Conservation (phyloP, 148 eudicot genomes). For the Talinum fruticosum region DNA sequence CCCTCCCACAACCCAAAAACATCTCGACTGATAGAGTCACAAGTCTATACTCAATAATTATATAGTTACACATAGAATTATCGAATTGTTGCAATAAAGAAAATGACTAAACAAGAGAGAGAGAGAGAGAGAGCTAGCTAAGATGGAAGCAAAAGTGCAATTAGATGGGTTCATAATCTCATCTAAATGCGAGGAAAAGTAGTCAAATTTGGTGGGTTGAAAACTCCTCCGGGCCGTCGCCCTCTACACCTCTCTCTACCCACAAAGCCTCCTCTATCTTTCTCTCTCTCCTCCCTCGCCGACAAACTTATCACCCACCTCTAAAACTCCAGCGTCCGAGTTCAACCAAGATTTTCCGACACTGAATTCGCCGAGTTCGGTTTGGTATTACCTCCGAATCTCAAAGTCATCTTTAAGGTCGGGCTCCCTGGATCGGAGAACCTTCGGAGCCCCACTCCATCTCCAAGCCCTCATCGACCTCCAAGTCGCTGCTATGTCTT, state of each 20-base stretch:
- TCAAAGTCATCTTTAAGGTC: slow-evolving; percentile 64
- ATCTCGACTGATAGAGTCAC: too few species aligned
- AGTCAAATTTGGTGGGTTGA: too few species aligned
- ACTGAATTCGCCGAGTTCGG: slow-evolving; percentile 81
- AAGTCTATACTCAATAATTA: too few species aligned
- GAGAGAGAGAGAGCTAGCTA: too few species aligned
- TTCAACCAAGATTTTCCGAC: slow-evolving; percentile 71
- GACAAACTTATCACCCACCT: slow-evolving; percentile 57
- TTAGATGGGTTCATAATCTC: too few species aligned
- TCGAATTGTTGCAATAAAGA: too few species aligned
- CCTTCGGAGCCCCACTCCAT: slow-evolving; percentile 54
- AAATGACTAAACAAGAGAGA: too few species aligned
- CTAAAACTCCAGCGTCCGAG: slow-evolving; percentile 41
- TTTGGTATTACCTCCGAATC: slow-evolving; percentile 81
- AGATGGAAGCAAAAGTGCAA: too few species aligned
- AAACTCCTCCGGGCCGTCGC: slow-evolving; percentile 42
- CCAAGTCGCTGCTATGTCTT: slow-evolving; percentile 71
- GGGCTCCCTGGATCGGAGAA: slow-evolving; percentile 90
- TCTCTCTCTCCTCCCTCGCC: slow-evolving; percentile 64
- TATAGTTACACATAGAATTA: too few species aligned
- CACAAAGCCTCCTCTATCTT: slow-evolving; percentile 52
- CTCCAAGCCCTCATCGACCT: slow-evolving; percentile 62
- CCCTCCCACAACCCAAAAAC: too few species aligned
- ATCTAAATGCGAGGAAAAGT: too few species aligned
- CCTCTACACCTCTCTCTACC: slow-evolving; percentile 46